Conservation (phyloP, 176 grass and related monocot genomes). For the Typha latifolia region DNA sequence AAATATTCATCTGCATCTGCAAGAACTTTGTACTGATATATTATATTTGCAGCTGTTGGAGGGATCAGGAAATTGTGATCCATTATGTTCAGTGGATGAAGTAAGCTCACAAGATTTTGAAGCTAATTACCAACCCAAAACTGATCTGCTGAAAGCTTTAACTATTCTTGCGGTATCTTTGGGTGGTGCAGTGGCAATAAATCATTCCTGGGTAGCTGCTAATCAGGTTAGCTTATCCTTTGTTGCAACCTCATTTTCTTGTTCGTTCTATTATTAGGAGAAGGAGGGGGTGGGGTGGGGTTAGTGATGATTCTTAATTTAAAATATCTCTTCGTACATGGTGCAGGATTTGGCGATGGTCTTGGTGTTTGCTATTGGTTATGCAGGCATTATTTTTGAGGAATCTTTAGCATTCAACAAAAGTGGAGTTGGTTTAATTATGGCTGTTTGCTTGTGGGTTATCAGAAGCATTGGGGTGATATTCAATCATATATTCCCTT, state of each 20-base stretch:
- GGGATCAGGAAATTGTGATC: slow-evolving; percentile 60
- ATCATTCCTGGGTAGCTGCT: slow-evolving; percentile 91
- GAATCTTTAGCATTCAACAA: slow-evolving; percentile 96
- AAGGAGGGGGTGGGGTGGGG: background rate
- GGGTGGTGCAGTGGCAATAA: slow-evolving; percentile 74
- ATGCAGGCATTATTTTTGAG: slow-evolving; percentile 93
- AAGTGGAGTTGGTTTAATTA: slow-evolving; percentile 85
- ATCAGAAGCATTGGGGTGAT: slow-evolving; percentile 95
- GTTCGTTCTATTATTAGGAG: background rate
- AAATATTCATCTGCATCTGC: background rate
- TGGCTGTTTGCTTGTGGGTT: slow-evolving; percentile 94
- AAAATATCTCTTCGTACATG: slow-evolving; percentile 37
- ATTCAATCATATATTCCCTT: background rate
- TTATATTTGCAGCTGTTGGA: slow-evolving; percentile 43
- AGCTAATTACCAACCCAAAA: slow-evolving; percentile 73
- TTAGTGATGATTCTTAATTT: slow-evolving; percentile 10
- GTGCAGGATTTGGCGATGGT: slow-evolving; percentile 88
- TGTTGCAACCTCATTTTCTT: background rate
- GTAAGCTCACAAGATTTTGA: slow-evolving; percentile 76
- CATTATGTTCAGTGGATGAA: slow-evolving; percentile 85
- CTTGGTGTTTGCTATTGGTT: slow-evolving; percentile 84
- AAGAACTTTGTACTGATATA: slow-evolving; percentile 1
- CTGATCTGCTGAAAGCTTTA: slow-evolving; percentile 81
- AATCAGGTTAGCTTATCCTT: slow-evolving; percentile 49
- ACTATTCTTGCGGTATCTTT: slow-evolving; percentile 54